Percentiles rank a stretch among this genome's conserved stretches.
Conservation (phyloP, 129 eudicot genomes). For the Calendula officinalis region DNA sequence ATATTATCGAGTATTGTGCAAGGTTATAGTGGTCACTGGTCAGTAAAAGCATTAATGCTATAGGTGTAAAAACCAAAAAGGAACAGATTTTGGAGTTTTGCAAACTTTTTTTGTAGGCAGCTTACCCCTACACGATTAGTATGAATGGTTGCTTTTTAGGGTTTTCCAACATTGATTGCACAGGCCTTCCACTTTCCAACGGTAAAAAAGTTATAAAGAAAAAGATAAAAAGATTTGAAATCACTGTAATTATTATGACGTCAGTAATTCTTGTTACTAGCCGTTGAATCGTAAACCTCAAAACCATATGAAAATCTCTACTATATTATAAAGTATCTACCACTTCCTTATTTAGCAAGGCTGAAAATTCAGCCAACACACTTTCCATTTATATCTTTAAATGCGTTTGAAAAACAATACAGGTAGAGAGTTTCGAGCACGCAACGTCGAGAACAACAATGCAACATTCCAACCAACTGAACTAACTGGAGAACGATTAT, state of each 20-base stretch:
- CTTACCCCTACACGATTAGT: neutral
- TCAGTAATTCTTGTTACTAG: neutral
- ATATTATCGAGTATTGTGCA: slow-evolving; percentile 12
- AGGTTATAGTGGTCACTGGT: neutral
- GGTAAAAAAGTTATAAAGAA: neutral
- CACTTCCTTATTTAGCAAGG: no score
- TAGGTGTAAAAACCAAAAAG: slow-evolving; percentile 9
- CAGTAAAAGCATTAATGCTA: slow-evolving; percentile 23
- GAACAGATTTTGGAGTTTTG: slow-evolving; percentile 28
- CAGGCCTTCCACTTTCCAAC: slow-evolving; percentile 16
- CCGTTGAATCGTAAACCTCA: no score
- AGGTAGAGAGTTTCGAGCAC: no score
- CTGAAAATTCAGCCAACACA: no score
- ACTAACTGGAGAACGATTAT: no score
- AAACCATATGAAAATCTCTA: no score
- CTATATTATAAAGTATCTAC: no score
- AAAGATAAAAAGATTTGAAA: neutral
- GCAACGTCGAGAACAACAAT: no score
- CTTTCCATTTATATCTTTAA: no score
- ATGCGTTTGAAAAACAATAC: no score
- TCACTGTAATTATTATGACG: neutral
- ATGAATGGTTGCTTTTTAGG: slow-evolving; percentile 16
- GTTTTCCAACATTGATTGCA: neutral
- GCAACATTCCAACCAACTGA: no score
- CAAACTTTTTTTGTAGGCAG: slow-evolving; percentile 20